Evolutionary conservation across 179 eudicot species (phyloP), one percentile per base, ranked within the genome.

Genomic region (Heliamphora pulchella): DNA sequence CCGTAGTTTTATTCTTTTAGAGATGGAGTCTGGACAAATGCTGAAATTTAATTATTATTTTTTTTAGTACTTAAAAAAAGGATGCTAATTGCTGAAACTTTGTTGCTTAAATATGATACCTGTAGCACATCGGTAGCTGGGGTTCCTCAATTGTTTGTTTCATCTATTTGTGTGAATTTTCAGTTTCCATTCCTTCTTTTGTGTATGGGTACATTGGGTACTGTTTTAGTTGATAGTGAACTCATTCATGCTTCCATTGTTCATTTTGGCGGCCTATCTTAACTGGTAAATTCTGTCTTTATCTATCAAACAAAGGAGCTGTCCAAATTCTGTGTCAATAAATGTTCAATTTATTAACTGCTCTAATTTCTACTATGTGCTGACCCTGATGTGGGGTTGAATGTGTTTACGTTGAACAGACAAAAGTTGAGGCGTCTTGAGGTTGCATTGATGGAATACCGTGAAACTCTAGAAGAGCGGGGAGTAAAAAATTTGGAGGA

Each of bases 361-460:
- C 20, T 73, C 50, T 14, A 57, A 6, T 14, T 6, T 18, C 62
- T 31, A 41, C 5, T 17, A 58, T 22, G 8, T 39, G 65, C 43
- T 55, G 7, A 17, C 41, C 39, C 14, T 55, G 18, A 54, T 74
- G 5, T 39, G 2, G 44, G 41, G 17, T 55, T 75, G 11, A 44
- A 39, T 70, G 58, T 65, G 71, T 71, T 80, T 14, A 46, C 79
- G 54, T 80, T 71, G 58, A 61, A 46, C 83, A 95, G 98, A 72
- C 98, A 93, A 90, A 93, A 93, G 76, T 78, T 96, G 86, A 92
- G 99, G 81, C 91, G 89, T 47, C 84, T 96, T 73, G 99, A 96
- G 85, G 99, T 94, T 85, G 96, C 93, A 43, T 73, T 94, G 87
- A 96, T 96, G 80, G 97, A 94, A 88, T 94, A 94, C 78, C 98